Base-by-base conservation (phyloP, 805 yeast genomes). In the Ogataea trehalophila region DNA sequence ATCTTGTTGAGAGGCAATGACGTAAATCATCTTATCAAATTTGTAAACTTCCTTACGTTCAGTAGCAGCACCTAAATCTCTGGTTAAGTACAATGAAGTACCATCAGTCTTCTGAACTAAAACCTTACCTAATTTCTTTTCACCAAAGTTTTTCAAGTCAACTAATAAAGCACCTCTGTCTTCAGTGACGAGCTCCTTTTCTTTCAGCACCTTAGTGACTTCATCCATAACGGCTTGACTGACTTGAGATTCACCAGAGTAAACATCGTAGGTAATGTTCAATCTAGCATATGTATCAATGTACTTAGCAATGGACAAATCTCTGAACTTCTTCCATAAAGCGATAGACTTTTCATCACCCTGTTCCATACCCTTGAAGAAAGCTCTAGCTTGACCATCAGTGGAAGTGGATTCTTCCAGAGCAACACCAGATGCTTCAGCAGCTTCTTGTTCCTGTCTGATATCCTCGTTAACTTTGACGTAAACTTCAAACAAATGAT, bases 171-270 rank as follows among this genome's bases (percentile, higher is more conserved):
- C 98, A 55, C 99, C 99, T 62, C 82, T 81, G 69, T 92, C 97
- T 67, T 82, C 95, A 52, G 83, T 82, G 29, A 88, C 75, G 62
- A 94, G 74, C 6, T 82, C 81, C 61, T 79, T 83, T 61, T 83
- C 84, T 39, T 76, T 73, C 59, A 94, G 81, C 39, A 72, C 61
- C 43, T 80, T 71, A 37, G 82, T 72, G 46, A 86, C 96, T 41
- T 74, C 65, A 49, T 78, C 71, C 88, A 92, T 87, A 26, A 73
- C 65, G 50, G 81, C 84, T 60, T 78, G 79, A 6, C 94, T 75
- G 43, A 92, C 96, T 71, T 88, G 96, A 23, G 98, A 91, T 70
- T 94, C 99, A 55, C 99, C 99, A 5, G 96, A 87, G 68, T 94
- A 94, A 41, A 74, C 76, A 63, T 94, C 97, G 67, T 85, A 94